phyloP scores from a whole-genome alignment of 768 basidiomycete genomes.

The Tricholomella constricta region DNA sequence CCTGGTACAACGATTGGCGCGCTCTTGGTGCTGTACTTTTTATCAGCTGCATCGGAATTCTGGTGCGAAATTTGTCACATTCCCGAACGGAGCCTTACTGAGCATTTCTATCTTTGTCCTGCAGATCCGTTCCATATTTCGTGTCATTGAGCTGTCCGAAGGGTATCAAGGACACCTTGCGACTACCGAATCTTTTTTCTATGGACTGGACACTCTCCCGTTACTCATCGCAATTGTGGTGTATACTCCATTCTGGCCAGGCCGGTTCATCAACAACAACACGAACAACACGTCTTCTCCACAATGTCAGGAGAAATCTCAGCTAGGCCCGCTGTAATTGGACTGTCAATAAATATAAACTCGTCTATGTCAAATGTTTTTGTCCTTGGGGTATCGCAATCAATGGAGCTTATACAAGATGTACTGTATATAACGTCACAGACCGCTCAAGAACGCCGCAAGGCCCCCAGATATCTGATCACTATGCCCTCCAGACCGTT shows the following conservation, averaged over 20 bases:
- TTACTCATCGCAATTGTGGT: conserved; percentile 59
- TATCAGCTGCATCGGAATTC: conserved; percentile 62
- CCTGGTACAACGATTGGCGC: conserved; percentile 62
- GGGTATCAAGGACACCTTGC: conserved; percentile 63
- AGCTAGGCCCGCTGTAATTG: background rate
- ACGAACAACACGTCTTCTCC: background rate
- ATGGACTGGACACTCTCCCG: conserved; percentile 65
- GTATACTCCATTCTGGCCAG: conserved; percentile 68
- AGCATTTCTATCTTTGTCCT: background rate
- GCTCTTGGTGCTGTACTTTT: conserved; percentile 50
- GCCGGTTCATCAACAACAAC: conserved; percentile 45
- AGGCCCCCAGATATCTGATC: conserved; percentile 39
- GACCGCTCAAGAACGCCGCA: conserved; percentile 53
- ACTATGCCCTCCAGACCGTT: conserved; percentile 29
- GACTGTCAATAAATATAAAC: no score
- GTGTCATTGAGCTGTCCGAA: conserved; percentile 59
- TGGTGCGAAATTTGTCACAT: conserved; percentile 40
- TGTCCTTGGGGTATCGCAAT: background rate
- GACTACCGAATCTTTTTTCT: conserved; percentile 63
- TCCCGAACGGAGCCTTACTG: background rate
- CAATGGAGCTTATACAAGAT: background rate
- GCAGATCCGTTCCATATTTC: conserved; percentile 66
- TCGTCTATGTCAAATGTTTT: no score
- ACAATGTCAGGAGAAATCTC: background rate
- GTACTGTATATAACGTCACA: conserved; percentile 23